phyloP scores from a whole-genome alignment of 116 monocot genomes.

The Iris pallida region DNA sequence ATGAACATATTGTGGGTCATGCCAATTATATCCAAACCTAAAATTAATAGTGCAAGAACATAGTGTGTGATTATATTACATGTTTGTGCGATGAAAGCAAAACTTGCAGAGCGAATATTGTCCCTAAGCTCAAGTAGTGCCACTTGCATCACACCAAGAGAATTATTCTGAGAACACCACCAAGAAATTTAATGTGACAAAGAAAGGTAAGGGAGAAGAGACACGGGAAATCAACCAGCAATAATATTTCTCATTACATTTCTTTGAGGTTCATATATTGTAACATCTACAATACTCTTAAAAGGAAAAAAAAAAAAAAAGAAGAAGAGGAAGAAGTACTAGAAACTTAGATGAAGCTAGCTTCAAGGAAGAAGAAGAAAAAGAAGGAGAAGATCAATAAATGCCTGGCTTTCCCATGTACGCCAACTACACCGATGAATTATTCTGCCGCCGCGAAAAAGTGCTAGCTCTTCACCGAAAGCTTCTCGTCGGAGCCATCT shows the following conservation, averaged over 20 bases:
- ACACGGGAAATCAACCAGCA: neutral
- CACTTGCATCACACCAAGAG: too few relatives aligned
- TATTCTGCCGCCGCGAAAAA: neutral
- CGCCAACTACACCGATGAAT: slow-evolving; percentile 21
- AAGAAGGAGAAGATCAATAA: too few relatives aligned
- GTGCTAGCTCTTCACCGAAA: neutral
- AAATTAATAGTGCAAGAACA: neutral
- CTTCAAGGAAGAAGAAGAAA: too few relatives aligned
- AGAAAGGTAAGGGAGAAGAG: neutral
- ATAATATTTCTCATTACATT: slow-evolving; percentile 8
- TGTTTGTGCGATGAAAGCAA: neutral
- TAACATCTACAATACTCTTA: neutral
- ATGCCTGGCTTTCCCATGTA: slow-evolving; percentile 44
- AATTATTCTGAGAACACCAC: neutral
- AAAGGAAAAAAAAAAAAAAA: neutral
- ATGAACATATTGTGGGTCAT: too few relatives aligned
- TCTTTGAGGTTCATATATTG: neutral
- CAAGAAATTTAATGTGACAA: neutral
- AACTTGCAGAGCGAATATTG: neutral
- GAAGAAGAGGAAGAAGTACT: neutral
- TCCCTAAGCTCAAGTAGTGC: too few relatives aligned
- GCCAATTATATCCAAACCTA: neutral
- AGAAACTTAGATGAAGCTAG: too few relatives aligned
- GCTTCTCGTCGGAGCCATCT: neutral
- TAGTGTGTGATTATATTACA: neutral